Conservation (phyloP, 768 basidiomycete genomes). For the Sarcomyxa edulis region DNA sequence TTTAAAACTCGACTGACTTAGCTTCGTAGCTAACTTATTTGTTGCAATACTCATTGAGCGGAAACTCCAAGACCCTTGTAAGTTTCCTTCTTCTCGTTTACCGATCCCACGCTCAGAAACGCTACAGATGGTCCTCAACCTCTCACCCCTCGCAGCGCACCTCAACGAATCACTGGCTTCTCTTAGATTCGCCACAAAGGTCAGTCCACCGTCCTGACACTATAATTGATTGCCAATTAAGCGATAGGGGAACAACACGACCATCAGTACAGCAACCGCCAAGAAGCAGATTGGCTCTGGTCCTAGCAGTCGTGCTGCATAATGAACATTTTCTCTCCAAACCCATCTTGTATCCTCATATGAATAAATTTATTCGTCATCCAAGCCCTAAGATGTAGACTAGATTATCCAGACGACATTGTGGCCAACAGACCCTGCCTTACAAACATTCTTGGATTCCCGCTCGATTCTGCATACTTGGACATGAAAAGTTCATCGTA, state of each 20-base stretch:
- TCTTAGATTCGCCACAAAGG: conserved; percentile 90
- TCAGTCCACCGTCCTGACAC: too few relatives aligned
- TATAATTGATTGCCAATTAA: too few relatives aligned
- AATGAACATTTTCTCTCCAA: too few relatives aligned
- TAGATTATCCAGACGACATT: too few relatives aligned
- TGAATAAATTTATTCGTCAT: too few relatives aligned
- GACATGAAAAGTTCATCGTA: conserved; percentile 73
- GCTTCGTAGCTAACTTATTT: conserved; percentile 81
- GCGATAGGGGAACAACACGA: conserved; percentile 85
- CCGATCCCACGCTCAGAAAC: too few relatives aligned
- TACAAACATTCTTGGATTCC: conserved; percentile 78
- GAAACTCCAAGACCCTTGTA: conserved; percentile 84
- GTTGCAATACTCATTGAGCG: conserved; percentile 88
- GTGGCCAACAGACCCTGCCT: conserved; percentile 52
- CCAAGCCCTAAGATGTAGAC: too few relatives aligned
- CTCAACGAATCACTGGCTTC: conserved; percentile 84
- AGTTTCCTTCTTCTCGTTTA: too few relatives aligned
- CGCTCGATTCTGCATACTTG: conserved; percentile 72
- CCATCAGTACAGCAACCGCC: conserved; percentile 79
- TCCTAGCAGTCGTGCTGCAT: too few relatives aligned
- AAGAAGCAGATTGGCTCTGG: conserved; percentile 62
- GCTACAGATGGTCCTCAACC: conserved; percentile 84
- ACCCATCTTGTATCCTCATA: too few relatives aligned
- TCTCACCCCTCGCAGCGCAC: conserved; percentile 84
- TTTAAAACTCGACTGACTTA: neutral